Evolutionary conservation across 768 basidiomycete genomes (phyloP).

Genomic region (Phaeotremella skinneri): DNA sequence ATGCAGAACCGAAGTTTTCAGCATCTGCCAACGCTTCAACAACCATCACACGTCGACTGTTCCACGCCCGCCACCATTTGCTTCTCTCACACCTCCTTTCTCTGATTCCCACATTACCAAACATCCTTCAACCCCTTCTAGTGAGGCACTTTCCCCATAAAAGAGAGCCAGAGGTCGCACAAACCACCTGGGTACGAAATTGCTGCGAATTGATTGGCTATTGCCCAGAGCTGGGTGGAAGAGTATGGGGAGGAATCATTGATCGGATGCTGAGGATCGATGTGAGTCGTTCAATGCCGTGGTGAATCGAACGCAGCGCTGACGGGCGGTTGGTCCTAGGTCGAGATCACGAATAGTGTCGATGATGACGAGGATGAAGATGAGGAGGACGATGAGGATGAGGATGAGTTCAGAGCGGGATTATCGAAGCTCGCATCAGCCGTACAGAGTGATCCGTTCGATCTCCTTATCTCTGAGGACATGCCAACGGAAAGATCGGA

Average conservation of each 20-base stretch:
- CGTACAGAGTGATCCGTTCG: slow-evolving; percentile 75
- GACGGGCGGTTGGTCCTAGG: slow-evolving; percentile 61
- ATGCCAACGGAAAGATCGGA: slow-evolving; percentile 21
- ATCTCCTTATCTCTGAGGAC: slow-evolving; percentile 53
- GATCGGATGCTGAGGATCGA: slow-evolving; percentile 96
- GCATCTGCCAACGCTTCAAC: slow-evolving; percentile 18
- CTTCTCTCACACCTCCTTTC: slow-evolving; percentile 83
- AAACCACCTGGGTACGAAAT: slow-evolving; percentile 89
- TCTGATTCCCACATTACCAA: slow-evolving; percentile 85
- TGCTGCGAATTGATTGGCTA: slow-evolving; percentile 76
- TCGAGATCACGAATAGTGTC: slow-evolving; percentile 93
- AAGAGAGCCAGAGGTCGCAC: slow-evolving; percentile 71
- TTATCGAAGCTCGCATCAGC: slow-evolving; percentile 4
- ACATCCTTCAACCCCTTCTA: slow-evolving; percentile 79
- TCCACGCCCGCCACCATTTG: slow-evolving; percentile 82
- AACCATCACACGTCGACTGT: slow-evolving; percentile 70
- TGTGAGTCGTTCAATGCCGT: slow-evolving; percentile 57
- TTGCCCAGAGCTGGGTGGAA: slow-evolving; percentile 78
- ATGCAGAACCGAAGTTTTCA: slow-evolving; percentile 57
- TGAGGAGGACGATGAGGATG: slow-evolving; percentile 41
- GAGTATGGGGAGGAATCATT: slow-evolving; percentile 78
- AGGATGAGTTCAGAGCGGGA: slow-evolving; percentile 21
- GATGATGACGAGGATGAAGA: slow-evolving; percentile 77
- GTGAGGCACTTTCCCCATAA: slow-evolving; percentile 89
- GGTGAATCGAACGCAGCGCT: slow-evolving; percentile 4